Evolutionary conservation across 331 rosid genomes (phyloP), one percentile per base, ranked within the genome.

Genomic region (Prunus yedoensis): DNA sequence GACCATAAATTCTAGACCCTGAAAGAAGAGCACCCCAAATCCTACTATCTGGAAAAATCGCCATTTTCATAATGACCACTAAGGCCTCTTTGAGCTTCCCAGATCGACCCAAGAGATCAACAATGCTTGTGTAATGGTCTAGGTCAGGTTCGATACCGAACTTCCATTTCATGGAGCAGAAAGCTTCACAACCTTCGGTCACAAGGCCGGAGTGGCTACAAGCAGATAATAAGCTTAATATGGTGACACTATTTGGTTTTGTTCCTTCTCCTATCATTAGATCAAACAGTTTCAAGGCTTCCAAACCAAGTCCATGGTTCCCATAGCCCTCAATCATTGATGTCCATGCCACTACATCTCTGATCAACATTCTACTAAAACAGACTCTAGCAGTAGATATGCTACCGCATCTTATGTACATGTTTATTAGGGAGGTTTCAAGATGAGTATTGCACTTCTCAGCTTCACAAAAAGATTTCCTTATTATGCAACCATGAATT

Each of bases 1-100:
- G 68, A n/a, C 84, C 80, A 71, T 89, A 72, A 80, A 89, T 81
- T 80, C 81, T 82, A 49, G 85, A 83, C 50, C 89, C 89, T 8
- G 89, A 80, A 71, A 89, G 81, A 83, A 87, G 91, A 77, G 93
- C 89, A 75, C 85, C 89, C 87, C 88, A 87, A 20, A 89, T 89
- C 87, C 88, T 83, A 73, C 93, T 45, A 75, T 85, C 91, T 70
- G 84, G 87, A 60, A 51, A 45, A 85, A 35, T 59, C 35, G 45
- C 32, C 91, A 87, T 70, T 77, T 89, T 89, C 75, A 87, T 68
- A 54, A 83, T 85, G 65, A 85, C 66, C 16, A 79, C 59, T 8
- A 85, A 76, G 56, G 88, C 91, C 77, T 83, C 94, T 66, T 86
- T 78, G 66, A 87, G 85, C 82, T 82, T 81, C 23, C 89, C 90